These are phyloP conservation scores for Ulmus americana DNA, from an alignment of 331 rosid species.

Conservation along the genomic window DNA sequence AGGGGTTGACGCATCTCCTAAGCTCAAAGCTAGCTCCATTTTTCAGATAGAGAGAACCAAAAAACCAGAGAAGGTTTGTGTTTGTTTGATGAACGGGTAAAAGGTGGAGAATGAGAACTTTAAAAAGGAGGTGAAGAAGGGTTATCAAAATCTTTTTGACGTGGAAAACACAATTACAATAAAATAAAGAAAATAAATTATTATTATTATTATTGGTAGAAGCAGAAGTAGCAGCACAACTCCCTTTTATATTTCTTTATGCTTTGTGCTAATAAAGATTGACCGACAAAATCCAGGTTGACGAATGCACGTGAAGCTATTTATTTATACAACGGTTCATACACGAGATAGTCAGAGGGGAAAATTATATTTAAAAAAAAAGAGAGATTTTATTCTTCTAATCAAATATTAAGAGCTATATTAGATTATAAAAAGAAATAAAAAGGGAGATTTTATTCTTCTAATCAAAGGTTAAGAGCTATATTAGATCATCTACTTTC, in stretches of 20 bases:
- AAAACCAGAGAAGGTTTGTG: neutral
- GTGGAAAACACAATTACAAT: neutral
- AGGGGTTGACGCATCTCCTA: constrained; percentile 59
- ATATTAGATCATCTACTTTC: neutral
- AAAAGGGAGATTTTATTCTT: constrained; percentile 1
- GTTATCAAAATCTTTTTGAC: constrained; percentile 10
- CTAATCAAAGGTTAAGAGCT: neutral
- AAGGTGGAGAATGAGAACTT: neutral
- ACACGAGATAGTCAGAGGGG: constrained; percentile 6
- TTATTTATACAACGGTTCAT: constrained; percentile 41
- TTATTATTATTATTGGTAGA: no score
- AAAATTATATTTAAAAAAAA: neutral
- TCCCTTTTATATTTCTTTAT: neutral
- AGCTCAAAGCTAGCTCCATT: constrained; percentile 81
- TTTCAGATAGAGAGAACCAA: neutral
- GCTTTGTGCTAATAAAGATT: constrained; percentile 31
- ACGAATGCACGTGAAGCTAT: constrained; percentile 73
- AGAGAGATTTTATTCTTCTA: neutral
- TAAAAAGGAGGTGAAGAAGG: constrained; percentile 6
- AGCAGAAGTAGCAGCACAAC: neutral
- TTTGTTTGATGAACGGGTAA: neutral
- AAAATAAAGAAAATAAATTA: neutral
- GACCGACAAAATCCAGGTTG: constrained; percentile 69
- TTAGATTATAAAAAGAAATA: neutral
- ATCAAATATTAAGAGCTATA: neutral